phyloP scores from a whole-genome alignment of 257 asterid species.

The Solanum medicagineum region DNA sequence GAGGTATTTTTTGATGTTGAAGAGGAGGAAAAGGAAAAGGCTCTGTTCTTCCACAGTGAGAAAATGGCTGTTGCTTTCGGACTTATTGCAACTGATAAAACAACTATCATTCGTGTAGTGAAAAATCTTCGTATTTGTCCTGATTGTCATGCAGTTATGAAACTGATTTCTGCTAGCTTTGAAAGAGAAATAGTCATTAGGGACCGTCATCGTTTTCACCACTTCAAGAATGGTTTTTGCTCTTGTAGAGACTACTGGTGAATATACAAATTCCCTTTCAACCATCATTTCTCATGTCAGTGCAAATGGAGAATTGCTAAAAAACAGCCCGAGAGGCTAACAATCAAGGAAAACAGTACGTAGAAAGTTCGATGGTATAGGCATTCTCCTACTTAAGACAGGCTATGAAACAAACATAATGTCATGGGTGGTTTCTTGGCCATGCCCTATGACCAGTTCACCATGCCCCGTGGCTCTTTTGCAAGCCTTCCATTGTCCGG shows the following conservation, averaged over 20 bases:
- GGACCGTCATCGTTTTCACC: slow-evolving; percentile 8
- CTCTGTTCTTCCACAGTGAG: slow-evolving; percentile 9
- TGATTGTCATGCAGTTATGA: slow-evolving; percentile 13
- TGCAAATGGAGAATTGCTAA: background rate
- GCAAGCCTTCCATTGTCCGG: background rate
- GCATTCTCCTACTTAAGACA: background rate
- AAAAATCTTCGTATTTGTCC: slow-evolving; percentile 11
- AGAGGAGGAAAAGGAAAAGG: slow-evolving; percentile 12
- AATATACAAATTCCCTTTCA: background rate
- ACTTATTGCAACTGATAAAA: slow-evolving; percentile 2
- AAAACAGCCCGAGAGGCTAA: background rate
- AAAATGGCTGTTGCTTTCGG: slow-evolving; percentile 15
- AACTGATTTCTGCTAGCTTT: slow-evolving; percentile 7
- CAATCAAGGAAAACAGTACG: background rate
- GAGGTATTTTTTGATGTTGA: slow-evolving; percentile 12
- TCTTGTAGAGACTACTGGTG: slow-evolving; percentile 12
- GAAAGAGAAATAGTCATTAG: slow-evolving; percentile 8
- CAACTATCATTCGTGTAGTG: slow-evolving; percentile 3
- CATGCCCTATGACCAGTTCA: background rate
- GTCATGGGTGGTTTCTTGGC: background rate
- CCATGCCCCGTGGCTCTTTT: background rate
- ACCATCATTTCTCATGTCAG: background rate
- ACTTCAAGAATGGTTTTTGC: slow-evolving; percentile 7
- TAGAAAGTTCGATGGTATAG: background rate
- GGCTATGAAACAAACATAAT: background rate